Evolutionary conservation across 208 protist species (phyloP).

Genomic region (Willaertia magna): DNA sequence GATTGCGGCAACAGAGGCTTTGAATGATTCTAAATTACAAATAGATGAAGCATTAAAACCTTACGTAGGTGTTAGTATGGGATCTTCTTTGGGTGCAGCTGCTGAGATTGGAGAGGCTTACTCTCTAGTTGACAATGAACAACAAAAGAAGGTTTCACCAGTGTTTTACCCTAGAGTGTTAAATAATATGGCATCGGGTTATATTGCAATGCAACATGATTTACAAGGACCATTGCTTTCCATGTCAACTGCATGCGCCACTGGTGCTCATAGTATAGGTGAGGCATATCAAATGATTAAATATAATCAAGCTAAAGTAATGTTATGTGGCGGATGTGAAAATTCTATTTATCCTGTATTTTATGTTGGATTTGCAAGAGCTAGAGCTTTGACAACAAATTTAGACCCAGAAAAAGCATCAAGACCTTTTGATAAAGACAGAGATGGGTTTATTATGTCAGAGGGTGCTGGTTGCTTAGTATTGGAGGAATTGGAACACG

Average conservation of each 20-base stretch:
- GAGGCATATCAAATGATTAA: slow-evolving; percentile 71
- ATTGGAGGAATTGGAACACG: slow-evolving; percentile 75
- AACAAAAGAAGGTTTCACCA: slow-evolving; percentile 45
- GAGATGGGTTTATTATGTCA: slow-evolving; percentile 89
- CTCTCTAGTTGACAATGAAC: neutral
- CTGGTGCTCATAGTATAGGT: slow-evolving; percentile 86
- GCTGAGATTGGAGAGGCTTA: slow-evolving; percentile 23
- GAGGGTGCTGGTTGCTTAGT: slow-evolving; percentile 86
- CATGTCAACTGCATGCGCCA: slow-evolving; percentile 87
- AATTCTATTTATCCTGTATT: slow-evolving; percentile 72
- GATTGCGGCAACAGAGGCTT: slow-evolving; percentile 24
- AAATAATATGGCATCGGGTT: slow-evolving; percentile 86
- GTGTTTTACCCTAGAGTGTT: slow-evolving; percentile 90
- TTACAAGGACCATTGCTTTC: slow-evolving; percentile 75
- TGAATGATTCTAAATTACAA: slow-evolving; percentile 26
- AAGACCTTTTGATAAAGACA: slow-evolving; percentile 74
- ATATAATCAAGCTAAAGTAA: slow-evolving; percentile 61
- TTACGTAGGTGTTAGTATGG: slow-evolving; percentile 65
- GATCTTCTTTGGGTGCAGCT: slow-evolving; percentile 49
- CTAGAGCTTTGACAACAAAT: slow-evolving; percentile 81
- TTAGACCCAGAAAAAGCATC: slow-evolving; percentile 58
- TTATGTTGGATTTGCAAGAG: slow-evolving; percentile 76
- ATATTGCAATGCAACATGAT: slow-evolving; percentile 65
- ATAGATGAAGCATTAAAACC: slow-evolving; percentile 22
- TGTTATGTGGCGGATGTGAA: slow-evolving; percentile 80